Percentiles rank a stretch among this genome's conserved stretches.
Conservation (phyloP, 176 grass and related monocot species). For the Ensete ventricosum region DNA sequence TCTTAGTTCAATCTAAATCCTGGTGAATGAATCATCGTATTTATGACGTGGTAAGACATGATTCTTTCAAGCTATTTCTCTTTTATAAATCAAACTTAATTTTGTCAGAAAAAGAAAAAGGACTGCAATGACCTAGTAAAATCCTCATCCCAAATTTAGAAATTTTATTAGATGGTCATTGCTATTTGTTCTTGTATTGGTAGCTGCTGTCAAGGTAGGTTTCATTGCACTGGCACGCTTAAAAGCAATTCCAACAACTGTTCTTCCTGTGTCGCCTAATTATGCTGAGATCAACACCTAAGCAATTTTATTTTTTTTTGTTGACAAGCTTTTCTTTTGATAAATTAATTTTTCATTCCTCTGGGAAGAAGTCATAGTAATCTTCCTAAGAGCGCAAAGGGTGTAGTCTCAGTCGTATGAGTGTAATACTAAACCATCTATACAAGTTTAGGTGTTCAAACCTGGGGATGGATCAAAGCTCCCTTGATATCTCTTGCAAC, state of each 20-base stretch:
- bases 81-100: too few relatives aligned
- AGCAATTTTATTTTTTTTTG: background rate
- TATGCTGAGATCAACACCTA: background rate
- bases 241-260: background rate
- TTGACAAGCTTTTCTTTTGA: background rate
- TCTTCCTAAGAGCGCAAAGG: background rate
- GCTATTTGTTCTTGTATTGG: background rate
- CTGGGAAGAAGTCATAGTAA: background rate
- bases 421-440: background rate
- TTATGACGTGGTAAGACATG: background rate
- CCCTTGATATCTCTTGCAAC: slow-evolving; percentile 17
- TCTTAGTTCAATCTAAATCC: background rate
- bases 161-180: background rate
- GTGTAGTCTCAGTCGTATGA: background rate
- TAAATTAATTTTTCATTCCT: background rate
- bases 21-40: background rate
- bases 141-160: background rate
- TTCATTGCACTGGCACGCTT: background rate
- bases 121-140: background rate
- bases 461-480: slow-evolving; percentile 58
- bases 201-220: background rate
- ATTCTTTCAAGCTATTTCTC: background rate
- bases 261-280: too few relatives aligned
- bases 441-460: slow-evolving; percentile 9
- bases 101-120: background rate